These are phyloP conservation scores for Candida vaughaniae DNA, from an alignment of 805 yeast species.

Conservation along the genomic window DNA sequence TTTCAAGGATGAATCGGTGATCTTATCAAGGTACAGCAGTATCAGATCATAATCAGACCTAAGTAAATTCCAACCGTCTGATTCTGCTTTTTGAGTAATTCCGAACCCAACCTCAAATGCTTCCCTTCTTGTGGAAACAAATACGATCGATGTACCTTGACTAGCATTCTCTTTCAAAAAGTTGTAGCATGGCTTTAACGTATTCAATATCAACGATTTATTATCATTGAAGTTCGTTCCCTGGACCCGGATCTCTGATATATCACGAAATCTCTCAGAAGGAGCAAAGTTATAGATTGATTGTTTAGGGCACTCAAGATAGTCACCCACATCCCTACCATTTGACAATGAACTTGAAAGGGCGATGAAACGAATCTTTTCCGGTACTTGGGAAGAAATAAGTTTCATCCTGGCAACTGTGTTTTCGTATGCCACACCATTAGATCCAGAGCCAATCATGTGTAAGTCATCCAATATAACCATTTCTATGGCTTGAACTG, in stretches of 20 bases:
- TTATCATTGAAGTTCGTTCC: conserved; percentile 46
- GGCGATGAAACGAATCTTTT: conserved; percentile 58
- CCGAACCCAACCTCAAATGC: conserved; percentile 6
- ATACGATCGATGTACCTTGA: conserved; percentile 9
- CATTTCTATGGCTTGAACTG: conserved; percentile 64
- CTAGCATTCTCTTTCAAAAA: conserved; percentile 28
- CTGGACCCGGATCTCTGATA: conserved; percentile 57
- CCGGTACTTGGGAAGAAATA: conserved; percentile 64
- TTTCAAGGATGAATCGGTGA: conserved; percentile 47
- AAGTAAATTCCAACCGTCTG: conserved; percentile 39
- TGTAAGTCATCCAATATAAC: conserved; percentile 77
- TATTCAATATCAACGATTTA: conserved; percentile 35
- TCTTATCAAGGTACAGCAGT: conserved; percentile 38
- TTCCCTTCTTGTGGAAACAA: conserved; percentile 9
- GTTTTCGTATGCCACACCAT: conserved; percentile 68
- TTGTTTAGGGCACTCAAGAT: conserved; percentile 72
- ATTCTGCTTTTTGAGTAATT: conserved; percentile 45
- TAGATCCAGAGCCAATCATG: conserved; percentile 51
- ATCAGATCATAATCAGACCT: conserved; percentile 34
- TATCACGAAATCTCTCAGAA: conserved; percentile 51
- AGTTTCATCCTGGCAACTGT: conserved; percentile 69
- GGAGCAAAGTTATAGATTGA: conserved; percentile 72
- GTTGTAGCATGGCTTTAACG: conserved; percentile 51
- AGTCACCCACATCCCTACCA: conserved; percentile 75
- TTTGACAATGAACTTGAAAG: conserved; percentile 69